These are phyloP conservation scores for Pneumocystis oryctolagi DNA, from an alignment of 1,139 yeast genomes.

Conservation along the genomic window DNA sequence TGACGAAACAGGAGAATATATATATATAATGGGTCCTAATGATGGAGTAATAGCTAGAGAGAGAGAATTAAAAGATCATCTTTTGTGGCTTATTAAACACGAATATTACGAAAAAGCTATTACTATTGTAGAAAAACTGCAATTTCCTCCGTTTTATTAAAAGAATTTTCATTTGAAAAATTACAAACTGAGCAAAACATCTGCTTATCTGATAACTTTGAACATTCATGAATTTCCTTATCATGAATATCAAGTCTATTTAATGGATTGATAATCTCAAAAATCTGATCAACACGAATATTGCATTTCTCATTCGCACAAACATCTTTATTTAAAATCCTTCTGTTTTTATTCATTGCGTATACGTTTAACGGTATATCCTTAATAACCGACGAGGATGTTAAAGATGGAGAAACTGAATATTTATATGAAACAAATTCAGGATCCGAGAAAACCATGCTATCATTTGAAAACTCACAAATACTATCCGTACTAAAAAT, in stretches of 20 bases:
- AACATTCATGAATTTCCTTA: neutral
- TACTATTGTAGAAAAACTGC: constrained; percentile 49
- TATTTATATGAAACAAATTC: neutral
- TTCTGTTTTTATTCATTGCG: neutral
- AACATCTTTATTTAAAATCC: neutral
- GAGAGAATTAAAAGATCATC: constrained; percentile 49
- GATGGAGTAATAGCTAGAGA: constrained; percentile 71
- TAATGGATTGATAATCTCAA: neutral
- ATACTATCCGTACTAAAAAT: neutral
- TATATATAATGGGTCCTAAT: constrained; percentile 60
- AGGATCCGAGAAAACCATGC: neutral
- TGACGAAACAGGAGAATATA: constrained; percentile 26
- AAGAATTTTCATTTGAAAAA: neutral
- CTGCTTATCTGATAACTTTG: neutral
- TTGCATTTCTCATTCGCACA: neutral
- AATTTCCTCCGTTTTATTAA: constrained; percentile 18
- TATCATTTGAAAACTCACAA: neutral
- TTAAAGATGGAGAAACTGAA: neutral
- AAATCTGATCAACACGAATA: neutral
- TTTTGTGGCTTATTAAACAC: constrained; percentile 54
- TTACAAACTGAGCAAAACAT: neutral
- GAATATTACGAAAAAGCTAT: constrained; percentile 54
- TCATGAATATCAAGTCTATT: neutral
- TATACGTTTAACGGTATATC: neutral
- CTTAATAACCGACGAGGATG: neutral